phyloP scores from a whole-genome alignment of 352 stramenopile species.

The Pythium sp. region DNA sequence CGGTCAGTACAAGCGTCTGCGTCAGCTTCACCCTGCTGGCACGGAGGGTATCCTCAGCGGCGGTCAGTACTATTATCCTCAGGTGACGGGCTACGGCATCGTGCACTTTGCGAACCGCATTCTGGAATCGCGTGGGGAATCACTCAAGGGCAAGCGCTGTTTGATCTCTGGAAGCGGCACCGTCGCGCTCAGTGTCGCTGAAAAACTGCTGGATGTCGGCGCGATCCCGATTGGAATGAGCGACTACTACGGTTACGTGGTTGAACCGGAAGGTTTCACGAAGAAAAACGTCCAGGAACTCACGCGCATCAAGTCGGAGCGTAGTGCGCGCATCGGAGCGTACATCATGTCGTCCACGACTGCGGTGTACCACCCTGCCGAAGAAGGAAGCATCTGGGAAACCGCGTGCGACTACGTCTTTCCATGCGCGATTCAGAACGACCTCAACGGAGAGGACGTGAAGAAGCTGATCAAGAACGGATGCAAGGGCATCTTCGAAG shows the following conservation, averaged over 20 bases:
- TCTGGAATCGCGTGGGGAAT: slow-evolving; percentile 90
- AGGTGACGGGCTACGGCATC: slow-evolving; percentile 92
- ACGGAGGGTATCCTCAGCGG: slow-evolving; percentile 90
- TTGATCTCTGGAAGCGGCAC: slow-evolving; percentile 95
- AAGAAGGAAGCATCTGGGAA: slow-evolving; percentile 84
- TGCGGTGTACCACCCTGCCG: slow-evolving; percentile 81
- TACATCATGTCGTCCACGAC: slow-evolving; percentile 90
- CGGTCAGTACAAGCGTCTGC: slow-evolving; percentile 97
- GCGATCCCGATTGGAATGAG: slow-evolving; percentile 96
- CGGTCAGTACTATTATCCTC: slow-evolving; percentile 83
- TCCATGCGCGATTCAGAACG: slow-evolving; percentile 93
- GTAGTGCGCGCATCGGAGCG: slow-evolving; percentile 71
- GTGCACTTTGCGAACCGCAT: slow-evolving; percentile 95
- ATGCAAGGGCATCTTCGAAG: slow-evolving; percentile 88
- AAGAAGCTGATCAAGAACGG: slow-evolving; percentile 85
- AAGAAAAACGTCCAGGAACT: slow-evolving; percentile 67
- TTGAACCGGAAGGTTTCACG: slow-evolving; percentile 91
- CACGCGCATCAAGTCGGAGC: slow-evolving; percentile 81
- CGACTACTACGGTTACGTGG: slow-evolving; percentile 94
- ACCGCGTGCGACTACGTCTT: slow-evolving; percentile 96
- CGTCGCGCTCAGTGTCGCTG: slow-evolving; percentile 91
- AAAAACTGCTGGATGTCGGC: slow-evolving; percentile 95
- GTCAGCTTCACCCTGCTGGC: slow-evolving; percentile 72
- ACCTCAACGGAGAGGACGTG: slow-evolving; percentile 80
- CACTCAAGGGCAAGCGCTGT: slow-evolving; percentile 95